Evolutionary conservation across 768 basidiomycete species (phyloP).

Genomic region (Peribolospora baueri): DNA sequence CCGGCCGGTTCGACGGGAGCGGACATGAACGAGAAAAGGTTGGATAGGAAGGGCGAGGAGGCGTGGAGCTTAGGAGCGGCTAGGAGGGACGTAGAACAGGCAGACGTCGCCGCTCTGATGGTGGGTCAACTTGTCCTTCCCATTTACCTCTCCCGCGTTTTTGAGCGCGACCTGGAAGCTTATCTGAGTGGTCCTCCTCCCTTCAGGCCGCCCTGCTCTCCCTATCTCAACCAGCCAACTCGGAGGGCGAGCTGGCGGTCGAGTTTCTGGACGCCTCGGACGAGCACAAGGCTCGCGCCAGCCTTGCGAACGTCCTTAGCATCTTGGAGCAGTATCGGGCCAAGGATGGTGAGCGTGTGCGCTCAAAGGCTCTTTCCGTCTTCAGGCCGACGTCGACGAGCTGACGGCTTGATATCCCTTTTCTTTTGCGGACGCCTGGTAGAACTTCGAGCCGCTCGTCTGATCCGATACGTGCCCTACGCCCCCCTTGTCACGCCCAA

Average conservation of each 20-base stretch:
- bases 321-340: constrained; percentile 51
- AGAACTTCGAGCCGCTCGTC: too few species aligned
- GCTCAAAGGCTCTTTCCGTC: too few species aligned
- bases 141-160: not conserved
- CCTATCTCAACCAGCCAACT: constrained; percentile 52
- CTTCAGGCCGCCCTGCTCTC: constrained; percentile 34
- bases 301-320: constrained; percentile 39
- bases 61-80: constrained; percentile 41
- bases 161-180: not conserved
- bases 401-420: too few species aligned
- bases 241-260: constrained; percentile 47
- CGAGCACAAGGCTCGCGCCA: constrained; percentile 29
- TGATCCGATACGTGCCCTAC: too few species aligned
- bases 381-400: too few species aligned
- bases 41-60: constrained; percentile 27
- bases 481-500: too few species aligned
- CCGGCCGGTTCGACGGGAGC: not conserved
- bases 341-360: constrained; percentile 36
- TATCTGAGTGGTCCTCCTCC: not conserved
- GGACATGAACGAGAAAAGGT: too few species aligned
- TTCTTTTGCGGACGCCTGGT: too few species aligned
- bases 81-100: constrained; percentile 57
- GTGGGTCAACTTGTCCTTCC: constrained; percentile 5
- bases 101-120: constrained; percentile 58
- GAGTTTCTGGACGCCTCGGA: constrained; percentile 38